phyloP scores from a whole-genome alignment of 805 yeast species.

The Suhomyces pyralidae region DNA sequence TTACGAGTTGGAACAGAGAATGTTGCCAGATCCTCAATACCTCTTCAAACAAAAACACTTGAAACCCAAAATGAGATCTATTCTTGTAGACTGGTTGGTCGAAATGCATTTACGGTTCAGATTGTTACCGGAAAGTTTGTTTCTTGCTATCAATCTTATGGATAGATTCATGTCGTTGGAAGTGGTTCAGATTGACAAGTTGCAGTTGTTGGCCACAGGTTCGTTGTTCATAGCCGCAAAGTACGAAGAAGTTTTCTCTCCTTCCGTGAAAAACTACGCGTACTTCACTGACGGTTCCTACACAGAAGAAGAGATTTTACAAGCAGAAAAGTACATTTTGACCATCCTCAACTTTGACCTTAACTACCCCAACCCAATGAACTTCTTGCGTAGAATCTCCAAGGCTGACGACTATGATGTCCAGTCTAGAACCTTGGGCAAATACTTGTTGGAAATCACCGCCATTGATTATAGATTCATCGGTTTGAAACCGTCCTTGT shows the following conservation, averaged over 20 bases:
- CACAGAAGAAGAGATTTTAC: constrained; percentile 73
- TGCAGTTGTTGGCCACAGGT: constrained; percentile 85
- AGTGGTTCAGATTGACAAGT: constrained; percentile 68
- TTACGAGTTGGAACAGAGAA: constrained; percentile 65
- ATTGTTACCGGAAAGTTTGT: constrained; percentile 80
- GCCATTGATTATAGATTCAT: constrained; percentile 74
- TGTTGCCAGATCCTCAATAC: constrained; percentile 72
- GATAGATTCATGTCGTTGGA: constrained; percentile 81
- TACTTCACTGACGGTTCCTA: constrained; percentile 86
- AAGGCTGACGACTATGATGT: constrained; percentile 89
- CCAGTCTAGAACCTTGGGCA: constrained; percentile 79
- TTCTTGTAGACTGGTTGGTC: constrained; percentile 90
- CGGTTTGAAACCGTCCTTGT: constrained; percentile 68
- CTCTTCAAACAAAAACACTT: constrained; percentile 60
- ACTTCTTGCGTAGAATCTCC: constrained; percentile 81
- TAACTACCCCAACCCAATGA: constrained; percentile 86
- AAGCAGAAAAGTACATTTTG: constrained; percentile 77
- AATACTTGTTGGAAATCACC: constrained; percentile 75
- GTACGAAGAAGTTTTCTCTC: constrained; percentile 88
- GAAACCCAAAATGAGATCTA: constrained; percentile 80
- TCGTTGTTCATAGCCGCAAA: constrained; percentile 87
- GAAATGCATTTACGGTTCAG: constrained; percentile 84
- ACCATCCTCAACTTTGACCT: constrained; percentile 70
- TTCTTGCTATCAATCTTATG: constrained; percentile 78
- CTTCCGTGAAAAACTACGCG: constrained; percentile 80